Evolutionary conservation across 1,284 basidiomycete species (phyloP), one percentile per base, ranked within the genome.

Genomic region (Tylopilus sp.): DNA sequence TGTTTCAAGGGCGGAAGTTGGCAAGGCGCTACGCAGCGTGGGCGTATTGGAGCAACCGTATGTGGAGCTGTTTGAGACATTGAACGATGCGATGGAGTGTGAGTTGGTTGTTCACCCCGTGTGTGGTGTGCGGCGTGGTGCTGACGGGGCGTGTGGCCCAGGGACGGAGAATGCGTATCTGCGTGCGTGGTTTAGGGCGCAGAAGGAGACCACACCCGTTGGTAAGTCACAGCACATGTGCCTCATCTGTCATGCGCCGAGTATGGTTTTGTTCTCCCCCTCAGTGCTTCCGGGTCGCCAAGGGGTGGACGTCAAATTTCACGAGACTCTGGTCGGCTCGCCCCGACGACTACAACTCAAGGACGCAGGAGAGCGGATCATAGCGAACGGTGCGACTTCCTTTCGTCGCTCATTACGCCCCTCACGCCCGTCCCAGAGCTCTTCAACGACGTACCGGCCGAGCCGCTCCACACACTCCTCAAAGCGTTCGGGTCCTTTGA

Each of bases 81-180:
- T 96, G 56, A 94, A 90, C 62, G 92, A 97, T 64, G 95, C 94
- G 0, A 80, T 98, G 71, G 95, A 98, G 70, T 97, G 87, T 88
- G 57, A 66, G 85, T 74, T 23, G 61, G 37, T 38, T 4, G 13
- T 34, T 29, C 34, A 28, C 13, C 6, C 28, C 43, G 44, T 36
- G 45, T 36, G 19, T 25, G 34, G 33, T 41, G 3, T 39, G 38
- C 10, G 13, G 19, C 21, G 29, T 46, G 39, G 41, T 51, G 44
- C 53, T 61, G 31, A 68, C 36, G 4, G 36, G 13, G 30, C 15
- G 12, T 41, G 51, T 43, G 41, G 35, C 47, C 2, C 49, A 89
- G 86, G 92, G 92, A 94, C 88, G 0, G 92, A 94, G 69, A 92
- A 93, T 68, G 84, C 81, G 0, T 93, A 94, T 69, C 64, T 95